A percentile compares a stretch with the other conserved stretches of the same genome.
Evolutionary conservation across 1,139 yeast genomes (phyloP).

Genomic region (Candida smagusa): DNA sequence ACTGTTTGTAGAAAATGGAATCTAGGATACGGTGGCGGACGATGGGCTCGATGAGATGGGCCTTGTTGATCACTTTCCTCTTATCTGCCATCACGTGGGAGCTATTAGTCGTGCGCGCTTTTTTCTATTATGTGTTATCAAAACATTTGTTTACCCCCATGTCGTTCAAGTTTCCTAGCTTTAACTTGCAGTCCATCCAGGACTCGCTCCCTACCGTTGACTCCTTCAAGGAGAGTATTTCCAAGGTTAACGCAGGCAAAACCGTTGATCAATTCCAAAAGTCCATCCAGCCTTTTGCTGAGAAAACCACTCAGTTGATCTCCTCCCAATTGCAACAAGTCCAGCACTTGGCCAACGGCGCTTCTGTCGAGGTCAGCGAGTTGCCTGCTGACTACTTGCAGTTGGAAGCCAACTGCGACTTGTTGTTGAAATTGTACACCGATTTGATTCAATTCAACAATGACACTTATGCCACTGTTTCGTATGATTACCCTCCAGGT

Average conservation of each 20-base stretch:
- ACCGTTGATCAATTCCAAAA: conserved; percentile 40
- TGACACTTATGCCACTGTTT: conserved; percentile 61
- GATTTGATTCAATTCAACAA: conserved; percentile 55
- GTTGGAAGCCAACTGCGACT: conserved; percentile 65
- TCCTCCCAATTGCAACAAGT: conserved; percentile 42
- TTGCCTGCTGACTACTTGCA: conserved; percentile 70
- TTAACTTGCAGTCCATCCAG: conserved; percentile 46
- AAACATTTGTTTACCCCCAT: conserved; percentile 16
- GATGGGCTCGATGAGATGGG: conserved; percentile 61
- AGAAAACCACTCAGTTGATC: conserved; percentile 38
- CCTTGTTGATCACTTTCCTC: conserved; percentile 41
- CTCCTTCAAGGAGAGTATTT: conserved; percentile 37
- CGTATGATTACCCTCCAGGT: conserved; percentile 76
- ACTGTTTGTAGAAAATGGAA: conserved; percentile 64
- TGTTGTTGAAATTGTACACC: conserved; percentile 56
- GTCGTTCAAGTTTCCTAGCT: conserved; percentile 52
- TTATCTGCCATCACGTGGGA: conserved; percentile 13
- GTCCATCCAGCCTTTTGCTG: conserved; percentile 42
- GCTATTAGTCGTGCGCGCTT: not conserved
- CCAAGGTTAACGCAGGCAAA: conserved; percentile 38
- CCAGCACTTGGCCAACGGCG: conserved; percentile 37
- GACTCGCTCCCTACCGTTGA: conserved; percentile 43
- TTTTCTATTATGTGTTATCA: not conserved
- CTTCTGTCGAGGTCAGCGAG: conserved; percentile 50
- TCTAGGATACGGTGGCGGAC: conserved; percentile 66